Conservation (phyloP, 345 rosid species). For the Linum lewisii region DNA sequence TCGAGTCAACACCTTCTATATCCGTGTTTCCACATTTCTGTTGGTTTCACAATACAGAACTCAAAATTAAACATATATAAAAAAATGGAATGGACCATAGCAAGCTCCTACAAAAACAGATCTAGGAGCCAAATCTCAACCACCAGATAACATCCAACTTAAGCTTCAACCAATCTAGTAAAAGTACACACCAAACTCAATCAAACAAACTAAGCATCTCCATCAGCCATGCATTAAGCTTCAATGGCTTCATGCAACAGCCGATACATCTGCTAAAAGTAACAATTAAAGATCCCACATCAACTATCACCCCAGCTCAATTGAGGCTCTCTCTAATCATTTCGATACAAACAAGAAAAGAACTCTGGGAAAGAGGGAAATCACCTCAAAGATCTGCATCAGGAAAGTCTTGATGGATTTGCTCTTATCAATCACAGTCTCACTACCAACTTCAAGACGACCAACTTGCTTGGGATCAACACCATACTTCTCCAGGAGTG, state of each 20-base stretch:
- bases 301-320: too few relatives aligned
- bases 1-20: slow-evolving; percentile 97
- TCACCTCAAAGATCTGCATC: slow-evolving; percentile 98
- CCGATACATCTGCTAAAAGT: neutral
- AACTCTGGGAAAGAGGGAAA: neutral
- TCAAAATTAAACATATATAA: neutral
- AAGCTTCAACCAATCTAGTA: neutral
- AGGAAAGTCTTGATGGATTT: slow-evolving; percentile 96
- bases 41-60: slow-evolving; percentile 16
- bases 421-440: slow-evolving; percentile 98
- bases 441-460: slow-evolving; percentile 97
- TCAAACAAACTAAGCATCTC: neutral
- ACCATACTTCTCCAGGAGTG: slow-evolving; percentile 84
- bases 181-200: neutral
- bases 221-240: neutral
- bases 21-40: slow-evolving; percentile 94
- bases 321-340: neutral
- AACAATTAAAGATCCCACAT: too few relatives aligned
- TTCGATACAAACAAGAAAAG: neutral
- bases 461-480: slow-evolving; percentile 93
- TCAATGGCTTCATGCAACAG: neutral
- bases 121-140: neutral
- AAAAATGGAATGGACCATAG: neutral
- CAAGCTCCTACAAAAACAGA: neutral
- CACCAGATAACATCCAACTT: neutral